Conservation (phyloP, 2,329 filamentous ascomycete genomes). For the Neurospora crassa region DNA sequence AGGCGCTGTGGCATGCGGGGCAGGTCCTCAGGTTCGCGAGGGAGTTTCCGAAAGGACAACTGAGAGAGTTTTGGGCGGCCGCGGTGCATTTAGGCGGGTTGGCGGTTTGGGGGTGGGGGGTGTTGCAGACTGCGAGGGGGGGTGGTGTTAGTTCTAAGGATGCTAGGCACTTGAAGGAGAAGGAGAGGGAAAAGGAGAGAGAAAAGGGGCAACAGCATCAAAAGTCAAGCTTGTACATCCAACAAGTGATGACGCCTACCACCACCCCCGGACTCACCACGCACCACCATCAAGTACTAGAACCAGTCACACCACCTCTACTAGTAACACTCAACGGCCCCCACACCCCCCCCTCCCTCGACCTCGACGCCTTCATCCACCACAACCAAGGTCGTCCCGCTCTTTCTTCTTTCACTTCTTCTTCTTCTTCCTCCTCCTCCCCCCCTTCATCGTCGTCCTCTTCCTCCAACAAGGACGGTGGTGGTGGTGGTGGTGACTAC, state of each 20-base stretch:
- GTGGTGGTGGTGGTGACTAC: too few species aligned
- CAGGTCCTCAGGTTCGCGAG: conserved; percentile 55
- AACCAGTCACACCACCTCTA: too few species aligned
- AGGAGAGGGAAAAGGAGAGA: too few species aligned
- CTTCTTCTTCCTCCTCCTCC: too few species aligned
- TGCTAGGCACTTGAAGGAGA: too few species aligned
- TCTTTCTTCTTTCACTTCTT: too few species aligned
- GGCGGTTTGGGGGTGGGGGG: conserved; percentile 60
- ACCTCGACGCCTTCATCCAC: not conserved
- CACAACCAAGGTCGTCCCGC: not conserved
- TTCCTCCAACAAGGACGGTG: too few species aligned
- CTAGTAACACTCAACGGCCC: not conserved
- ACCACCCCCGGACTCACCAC: not conserved
- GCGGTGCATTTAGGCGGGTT: conserved; percentile 60
- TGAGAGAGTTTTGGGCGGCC: conserved; percentile 59
- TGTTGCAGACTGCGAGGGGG: conserved; percentile 39
- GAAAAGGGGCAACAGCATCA: conserved; percentile 17
- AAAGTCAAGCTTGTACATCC: not conserved
- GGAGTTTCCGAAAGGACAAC: conserved; percentile 38
- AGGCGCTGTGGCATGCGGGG: conserved; percentile 58
- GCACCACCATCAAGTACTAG: too few species aligned
- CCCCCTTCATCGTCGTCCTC: too few species aligned
- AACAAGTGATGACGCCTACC: not conserved
- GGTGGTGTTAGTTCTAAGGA: not conserved
- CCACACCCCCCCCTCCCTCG: not conserved